phyloP scores from a whole-genome alignment of 345 rosid species.

The Mercurialis annua region DNA sequence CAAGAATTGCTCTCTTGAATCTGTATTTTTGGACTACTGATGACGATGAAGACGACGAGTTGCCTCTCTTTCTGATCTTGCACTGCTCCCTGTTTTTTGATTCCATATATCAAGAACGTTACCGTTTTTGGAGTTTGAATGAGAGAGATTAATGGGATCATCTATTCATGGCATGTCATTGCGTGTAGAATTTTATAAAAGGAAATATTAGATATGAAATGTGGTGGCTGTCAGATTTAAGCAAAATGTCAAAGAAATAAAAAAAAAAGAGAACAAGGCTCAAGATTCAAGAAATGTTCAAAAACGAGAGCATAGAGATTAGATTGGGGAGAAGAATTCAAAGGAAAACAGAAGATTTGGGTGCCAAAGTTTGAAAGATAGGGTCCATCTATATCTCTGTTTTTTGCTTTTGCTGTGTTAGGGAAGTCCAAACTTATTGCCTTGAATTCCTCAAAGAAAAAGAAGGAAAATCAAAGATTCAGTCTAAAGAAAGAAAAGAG shows the following conservation, averaged over 20 bases:
- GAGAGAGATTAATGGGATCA: background rate
- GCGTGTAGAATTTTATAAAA: too few species aligned
- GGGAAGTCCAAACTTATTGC: constrained; percentile 31
- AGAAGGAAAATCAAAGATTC: constrained; percentile 28
- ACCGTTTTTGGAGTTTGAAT: background rate
- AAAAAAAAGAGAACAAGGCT: background rate
- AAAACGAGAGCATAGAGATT: background rate
- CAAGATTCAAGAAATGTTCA: constrained; percentile 9
- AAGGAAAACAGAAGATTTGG: background rate
- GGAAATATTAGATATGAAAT: background rate
- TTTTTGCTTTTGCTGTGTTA: constrained; percentile 18
- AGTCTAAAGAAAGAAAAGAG: constrained; percentile 22
- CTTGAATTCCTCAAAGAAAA: constrained; percentile 51
- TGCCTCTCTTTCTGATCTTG: constrained; percentile 86
- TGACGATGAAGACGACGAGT: constrained; percentile 85
- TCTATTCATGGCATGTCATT: constrained; percentile 3
- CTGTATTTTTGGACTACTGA: constrained; percentile 62
- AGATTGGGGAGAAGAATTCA: constrained; percentile 6
- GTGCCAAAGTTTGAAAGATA: background rate
- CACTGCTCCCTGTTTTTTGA: constrained; percentile 39
- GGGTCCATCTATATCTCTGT: background rate
- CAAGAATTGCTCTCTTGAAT: constrained; percentile 75
- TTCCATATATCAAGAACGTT: constrained; percentile 29
- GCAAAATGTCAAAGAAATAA: background rate
- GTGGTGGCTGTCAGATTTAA: too few species aligned